phyloP scores from a whole-genome alignment of 352 stramenopile species.

The Phytophthora boehmeriae region DNA sequence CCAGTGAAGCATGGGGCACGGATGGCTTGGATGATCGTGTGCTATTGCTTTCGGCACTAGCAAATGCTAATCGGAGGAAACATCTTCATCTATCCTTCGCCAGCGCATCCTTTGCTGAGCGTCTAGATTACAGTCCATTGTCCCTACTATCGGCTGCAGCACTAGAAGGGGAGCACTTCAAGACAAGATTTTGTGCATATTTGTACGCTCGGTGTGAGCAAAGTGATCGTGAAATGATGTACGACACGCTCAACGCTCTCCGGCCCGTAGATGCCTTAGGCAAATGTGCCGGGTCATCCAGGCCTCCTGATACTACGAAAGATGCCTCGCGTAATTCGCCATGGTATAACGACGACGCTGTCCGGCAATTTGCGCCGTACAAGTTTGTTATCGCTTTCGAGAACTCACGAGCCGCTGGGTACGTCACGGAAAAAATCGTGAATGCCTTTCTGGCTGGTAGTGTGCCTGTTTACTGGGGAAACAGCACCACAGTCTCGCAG shows the following conservation, averaged over 20 bases:
- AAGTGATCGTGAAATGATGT: conserved; percentile 47
- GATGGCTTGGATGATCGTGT: conserved; percentile 28
- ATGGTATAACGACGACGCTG: conserved; percentile 38
- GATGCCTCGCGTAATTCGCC: neutral
- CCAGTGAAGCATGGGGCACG: conserved; percentile 32
- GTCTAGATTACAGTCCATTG: conserved; percentile 22
- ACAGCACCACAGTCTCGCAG: conserved; percentile 36
- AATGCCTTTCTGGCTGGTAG: conserved; percentile 55
- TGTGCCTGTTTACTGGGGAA: conserved; percentile 55
- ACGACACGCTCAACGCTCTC: conserved; percentile 38
- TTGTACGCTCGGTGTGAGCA: conserved; percentile 43
- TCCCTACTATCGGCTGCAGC: conserved; percentile 24
- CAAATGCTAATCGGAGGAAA: conserved; percentile 10
- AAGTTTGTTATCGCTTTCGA: conserved; percentile 70
- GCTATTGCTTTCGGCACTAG: conserved; percentile 25
- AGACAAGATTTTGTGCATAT: conserved; percentile 47
- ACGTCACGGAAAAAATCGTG: conserved; percentile 68
- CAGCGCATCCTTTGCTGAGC: conserved; percentile 41
- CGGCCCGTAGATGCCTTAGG: conserved; percentile 46
- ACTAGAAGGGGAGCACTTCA: neutral
- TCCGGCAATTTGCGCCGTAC: conserved; percentile 36
- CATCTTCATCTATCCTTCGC: conserved; percentile 35
- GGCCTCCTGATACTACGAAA: conserved; percentile 4
- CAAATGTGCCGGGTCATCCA: conserved; percentile 24
- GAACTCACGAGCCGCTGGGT: conserved; percentile 39